Conservation (phyloP, 2,329 filamentous ascomycete species). For the Pestalotiopsis sp. region DNA sequence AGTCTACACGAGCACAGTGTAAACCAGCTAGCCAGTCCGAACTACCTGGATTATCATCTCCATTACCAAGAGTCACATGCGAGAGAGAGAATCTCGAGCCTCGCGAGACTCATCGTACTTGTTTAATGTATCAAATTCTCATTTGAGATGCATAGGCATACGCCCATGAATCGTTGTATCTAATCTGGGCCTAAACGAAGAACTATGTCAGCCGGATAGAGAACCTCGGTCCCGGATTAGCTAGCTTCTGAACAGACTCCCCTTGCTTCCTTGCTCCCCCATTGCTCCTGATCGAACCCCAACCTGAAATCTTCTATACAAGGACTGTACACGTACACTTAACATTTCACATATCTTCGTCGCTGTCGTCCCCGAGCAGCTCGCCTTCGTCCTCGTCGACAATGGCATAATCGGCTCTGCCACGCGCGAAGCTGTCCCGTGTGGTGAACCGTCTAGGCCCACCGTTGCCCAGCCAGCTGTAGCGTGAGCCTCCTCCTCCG, state of each 20-base stretch:
- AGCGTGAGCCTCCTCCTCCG: conserved; percentile 48
- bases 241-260: not conserved
- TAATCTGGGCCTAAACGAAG: not conserved
- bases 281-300: not conserved
- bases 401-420: conserved; percentile 82
- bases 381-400: conserved; percentile 96
- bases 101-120: not conserved
- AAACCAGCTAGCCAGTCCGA: too few relatives aligned
- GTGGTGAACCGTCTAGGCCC: conserved; percentile 79
- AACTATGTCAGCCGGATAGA: not conserved
- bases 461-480: conserved; percentile 48
- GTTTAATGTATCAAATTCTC: not conserved
- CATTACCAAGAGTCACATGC: too few relatives aligned
- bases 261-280: not conserved
- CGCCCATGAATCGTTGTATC: not conserved
- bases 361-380: conserved; percentile 88
- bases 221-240: not conserved
- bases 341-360: conserved; percentile 71
- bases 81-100: too few relatives aligned
- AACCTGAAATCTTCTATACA: conserved; percentile 4
- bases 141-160: not conserved
- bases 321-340: not conserved
- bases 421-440: conserved; percentile 83
- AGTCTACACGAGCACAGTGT: too few relatives aligned
- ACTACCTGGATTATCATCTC: too few relatives aligned